Evolutionary conservation across 352 stramenopile genomes (phyloP).

Genomic region (Pilasporangium apinafurcum): DNA sequence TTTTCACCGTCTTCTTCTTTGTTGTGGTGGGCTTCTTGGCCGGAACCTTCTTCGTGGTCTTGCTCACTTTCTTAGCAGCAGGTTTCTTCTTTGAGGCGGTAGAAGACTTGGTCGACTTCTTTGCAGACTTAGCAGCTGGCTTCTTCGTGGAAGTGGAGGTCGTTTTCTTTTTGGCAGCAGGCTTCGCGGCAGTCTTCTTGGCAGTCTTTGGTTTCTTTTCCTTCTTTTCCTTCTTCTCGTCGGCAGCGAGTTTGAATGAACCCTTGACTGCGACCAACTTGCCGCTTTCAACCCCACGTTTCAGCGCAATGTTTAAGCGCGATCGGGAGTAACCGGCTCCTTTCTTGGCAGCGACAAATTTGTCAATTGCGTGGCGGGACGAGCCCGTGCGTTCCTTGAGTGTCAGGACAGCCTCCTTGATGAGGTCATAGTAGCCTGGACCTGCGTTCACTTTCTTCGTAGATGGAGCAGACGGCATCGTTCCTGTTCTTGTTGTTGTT

Average conservation of each 20-base stretch:
- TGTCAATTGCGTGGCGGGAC: conserved; percentile 92
- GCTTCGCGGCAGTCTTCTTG: conserved; percentile 12
- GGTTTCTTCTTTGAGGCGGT: conserved; percentile 27
- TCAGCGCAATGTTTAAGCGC: conserved; percentile 86
- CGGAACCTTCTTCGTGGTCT: conserved; percentile 17
- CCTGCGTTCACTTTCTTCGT: conserved; percentile 59
- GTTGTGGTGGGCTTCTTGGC: conserved; percentile 21
- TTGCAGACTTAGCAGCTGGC: conserved; percentile 14
- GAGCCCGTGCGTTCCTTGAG: conserved; percentile 91
- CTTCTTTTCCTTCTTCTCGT: conserved; percentile 83
- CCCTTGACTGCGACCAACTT: conserved; percentile 91
- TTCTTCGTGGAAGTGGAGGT: conserved; percentile 13
- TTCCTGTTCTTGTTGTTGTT: conserved; percentile 6
- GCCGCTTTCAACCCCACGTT: conserved; percentile 83
- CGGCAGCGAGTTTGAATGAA: conserved; percentile 92
- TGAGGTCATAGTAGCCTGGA: conserved; percentile 87
- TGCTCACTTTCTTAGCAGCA: conserved; percentile 3
- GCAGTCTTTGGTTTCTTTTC: conserved; percentile 21
- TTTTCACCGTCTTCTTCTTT: conserved; percentile 30
- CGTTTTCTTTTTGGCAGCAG: conserved; percentile 15
- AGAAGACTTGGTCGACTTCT: conserved; percentile 8
- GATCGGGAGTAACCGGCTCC: conserved; percentile 70
- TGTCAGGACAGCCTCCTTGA: conserved; percentile 89
- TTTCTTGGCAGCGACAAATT: conserved; percentile 88
- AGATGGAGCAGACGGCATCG: conserved; percentile 35